These are phyloP conservation scores for Tillandsia leiboldiana DNA, from an alignment of 176 grass and related monocot genomes.

Conservation along the genomic window DNA sequence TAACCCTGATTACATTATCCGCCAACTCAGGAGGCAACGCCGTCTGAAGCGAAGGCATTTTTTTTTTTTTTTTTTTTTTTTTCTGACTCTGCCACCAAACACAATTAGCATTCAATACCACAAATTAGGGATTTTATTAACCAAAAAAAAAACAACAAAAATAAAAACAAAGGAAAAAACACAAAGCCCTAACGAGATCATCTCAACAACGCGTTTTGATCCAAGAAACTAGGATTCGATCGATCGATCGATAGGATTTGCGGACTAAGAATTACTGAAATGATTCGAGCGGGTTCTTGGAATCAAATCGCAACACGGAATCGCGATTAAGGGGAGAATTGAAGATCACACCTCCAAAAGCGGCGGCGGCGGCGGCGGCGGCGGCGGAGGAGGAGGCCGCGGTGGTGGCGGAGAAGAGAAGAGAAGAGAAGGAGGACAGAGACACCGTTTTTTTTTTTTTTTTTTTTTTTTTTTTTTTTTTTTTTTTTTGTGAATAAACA, in stretches of 20 bases:
- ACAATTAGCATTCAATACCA: not conserved
- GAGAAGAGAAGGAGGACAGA: not conserved
- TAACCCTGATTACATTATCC: slow-evolving; percentile 74
- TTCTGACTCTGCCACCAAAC: not conserved
- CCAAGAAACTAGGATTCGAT: not conserved
- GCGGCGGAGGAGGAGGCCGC: not conserved
- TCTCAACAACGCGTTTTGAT: not conserved
- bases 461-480: not conserved
- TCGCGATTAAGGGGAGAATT: not conserved
- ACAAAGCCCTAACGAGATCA: not conserved
- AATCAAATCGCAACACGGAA: not conserved
- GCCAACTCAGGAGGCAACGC: slow-evolving; percentile 65
- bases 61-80: not conserved
- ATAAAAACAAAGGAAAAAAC: not conserved
- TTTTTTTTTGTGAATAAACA: not conserved
- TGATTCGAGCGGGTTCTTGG: too few species aligned
- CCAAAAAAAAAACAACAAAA: too few species aligned
- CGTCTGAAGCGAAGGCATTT: slow-evolving; percentile 55
- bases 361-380: not conserved
- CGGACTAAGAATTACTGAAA: too few species aligned
- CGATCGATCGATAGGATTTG: too few species aligned
- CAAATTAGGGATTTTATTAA: not conserved
- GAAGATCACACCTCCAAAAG: not conserved
- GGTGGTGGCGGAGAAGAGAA: not conserved
- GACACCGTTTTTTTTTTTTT: not conserved